Evolutionary conservation across 78 protist genomes (phyloP).

Genomic region (Planoprotostelium fungivorum): DNA sequence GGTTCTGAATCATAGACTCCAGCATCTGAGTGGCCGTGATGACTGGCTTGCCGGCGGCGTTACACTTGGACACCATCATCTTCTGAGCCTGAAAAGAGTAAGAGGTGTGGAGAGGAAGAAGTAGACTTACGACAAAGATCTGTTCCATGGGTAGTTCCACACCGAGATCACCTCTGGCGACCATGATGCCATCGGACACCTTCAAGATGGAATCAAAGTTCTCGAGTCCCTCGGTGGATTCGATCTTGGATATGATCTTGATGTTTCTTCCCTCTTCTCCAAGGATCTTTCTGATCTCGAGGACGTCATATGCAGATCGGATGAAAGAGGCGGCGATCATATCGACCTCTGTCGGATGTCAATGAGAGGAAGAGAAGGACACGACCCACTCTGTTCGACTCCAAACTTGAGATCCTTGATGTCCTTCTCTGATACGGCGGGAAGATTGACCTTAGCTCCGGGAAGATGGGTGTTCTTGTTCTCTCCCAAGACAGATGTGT

Average conservation of each 20-base stretch:
- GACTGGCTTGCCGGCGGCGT: conserved; percentile 80
- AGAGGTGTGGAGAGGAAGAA: no score
- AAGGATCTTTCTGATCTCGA: conserved; percentile 51
- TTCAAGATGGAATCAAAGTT: conserved; percentile 84
- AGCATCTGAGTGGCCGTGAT: conserved; percentile 95
- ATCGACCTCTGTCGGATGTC: conserved; percentile 40
- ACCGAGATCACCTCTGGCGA: conserved; percentile 96
- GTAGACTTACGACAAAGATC: conserved; percentile 71
- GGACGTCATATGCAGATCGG: conserved; percentile 72
- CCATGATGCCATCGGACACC: conserved; percentile 92
- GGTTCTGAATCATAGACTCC: conserved; percentile 82
- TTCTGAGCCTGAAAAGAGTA: no score
- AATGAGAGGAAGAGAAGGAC: neutral
- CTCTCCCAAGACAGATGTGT: conserved; percentile 51
- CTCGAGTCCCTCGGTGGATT: conserved; percentile 80
- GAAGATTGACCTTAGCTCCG: conserved; percentile 68
- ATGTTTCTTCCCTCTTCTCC: conserved; percentile 32
- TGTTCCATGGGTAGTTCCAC: conserved; percentile 83
- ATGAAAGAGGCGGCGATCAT: conserved; percentile 82
- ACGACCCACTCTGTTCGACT: conserved; percentile 32
- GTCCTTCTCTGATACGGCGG: conserved; percentile 85
- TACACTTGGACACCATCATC: conserved; percentile 81
- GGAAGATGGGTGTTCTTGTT: conserved; percentile 80
- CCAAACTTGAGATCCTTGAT: conserved; percentile 71
- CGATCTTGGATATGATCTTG: conserved; percentile 89